Evolutionary conservation across 2,329 filamentous ascomycete genomes (phyloP).

Genomic region (Eutypa lata): DNA sequence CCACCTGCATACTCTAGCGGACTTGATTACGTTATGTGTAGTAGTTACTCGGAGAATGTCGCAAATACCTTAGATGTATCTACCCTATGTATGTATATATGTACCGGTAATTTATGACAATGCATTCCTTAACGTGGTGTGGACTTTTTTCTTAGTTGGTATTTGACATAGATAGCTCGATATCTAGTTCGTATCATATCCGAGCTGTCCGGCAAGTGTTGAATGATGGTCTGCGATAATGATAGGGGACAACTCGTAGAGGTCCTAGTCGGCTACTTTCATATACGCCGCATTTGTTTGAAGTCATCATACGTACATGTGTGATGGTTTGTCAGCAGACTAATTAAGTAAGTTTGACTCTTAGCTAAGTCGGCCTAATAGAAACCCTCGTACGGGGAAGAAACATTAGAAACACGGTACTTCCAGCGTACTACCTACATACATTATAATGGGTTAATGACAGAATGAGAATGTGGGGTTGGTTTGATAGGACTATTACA

Average conservation of each 20-base stretch:
- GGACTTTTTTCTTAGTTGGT: too few relatives aligned
- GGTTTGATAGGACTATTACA: too few relatives aligned
- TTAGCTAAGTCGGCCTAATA: not conserved
- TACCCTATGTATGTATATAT: too few relatives aligned
- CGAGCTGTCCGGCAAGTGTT: not conserved
- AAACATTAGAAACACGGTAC: not conserved
- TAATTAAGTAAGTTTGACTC: not conserved
- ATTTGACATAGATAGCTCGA: not conserved
- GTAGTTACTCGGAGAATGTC: too few relatives aligned
- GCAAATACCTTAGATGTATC: too few relatives aligned
- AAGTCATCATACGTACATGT: not conserved
- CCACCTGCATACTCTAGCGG: too few relatives aligned
- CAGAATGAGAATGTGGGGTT: too few relatives aligned
- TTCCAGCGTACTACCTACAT: not conserved
- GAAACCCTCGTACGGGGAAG: not conserved
- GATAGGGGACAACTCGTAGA: too few relatives aligned
- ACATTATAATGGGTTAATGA: too few relatives aligned
- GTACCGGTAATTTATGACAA: too few relatives aligned
- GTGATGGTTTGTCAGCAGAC: not conserved
- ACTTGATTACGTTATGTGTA: too few relatives aligned
- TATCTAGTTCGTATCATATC: not conserved
- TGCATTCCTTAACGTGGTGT: too few relatives aligned
- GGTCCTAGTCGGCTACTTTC: not conserved
- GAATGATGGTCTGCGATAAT: not conserved
- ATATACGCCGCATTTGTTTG: not conserved